Base-by-base conservation (phyloP, 768 basidiomycete species). In the Rhizopogon rudus region DNA sequence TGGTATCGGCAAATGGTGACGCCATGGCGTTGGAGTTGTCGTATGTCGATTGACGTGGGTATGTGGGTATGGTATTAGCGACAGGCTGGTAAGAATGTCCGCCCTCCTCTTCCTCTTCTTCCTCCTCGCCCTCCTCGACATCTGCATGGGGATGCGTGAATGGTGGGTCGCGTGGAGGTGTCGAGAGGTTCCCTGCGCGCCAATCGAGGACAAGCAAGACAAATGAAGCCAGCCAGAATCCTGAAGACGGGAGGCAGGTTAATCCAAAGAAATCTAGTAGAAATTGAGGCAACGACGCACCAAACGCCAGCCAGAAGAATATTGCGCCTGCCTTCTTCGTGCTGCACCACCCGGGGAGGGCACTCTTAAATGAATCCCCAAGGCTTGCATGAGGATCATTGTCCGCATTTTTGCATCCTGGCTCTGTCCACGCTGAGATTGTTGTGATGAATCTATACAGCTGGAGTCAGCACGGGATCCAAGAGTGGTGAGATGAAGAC, bases 271-370 rank as follows among this genome's bases (percentile, higher is more conserved):
- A 33, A 45, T 8, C 14, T 37, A 49, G 6, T 20, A 22, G 29
- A 10, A 22, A 17, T 7, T n/a, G 45, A 20, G 22, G 1, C 42
- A n/a, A 33, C 16, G 7, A 75, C 84, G 45, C 61, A 91, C 91
- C 77, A 53, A 91, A 90, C 1, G 82, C 76, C 8, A 93, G 68
- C 94, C 93, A 96, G 67, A 94, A 87, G 72, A 98, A 97, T 44
- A 95, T 82, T 5, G 83, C 83, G 0, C 82, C 91, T 2, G 94
- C 94, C 63, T 92, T 93, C 74, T 97, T 98, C 6, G 94, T 95
- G 59, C 77, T 83, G 71, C 94, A 98, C 90, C 91, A 97, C 0
- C 88, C 83, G 3, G 79, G 71, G 2, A 98, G 75, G 17, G 75
- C 91, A 4, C 77, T 76, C 59, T 79, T 79, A 68, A 88, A 98